These are phyloP conservation scores for Orbilia ellipsospora DNA, from an alignment of 2,329 filamentous ascomycete species.

Conservation along the genomic window DNA sequence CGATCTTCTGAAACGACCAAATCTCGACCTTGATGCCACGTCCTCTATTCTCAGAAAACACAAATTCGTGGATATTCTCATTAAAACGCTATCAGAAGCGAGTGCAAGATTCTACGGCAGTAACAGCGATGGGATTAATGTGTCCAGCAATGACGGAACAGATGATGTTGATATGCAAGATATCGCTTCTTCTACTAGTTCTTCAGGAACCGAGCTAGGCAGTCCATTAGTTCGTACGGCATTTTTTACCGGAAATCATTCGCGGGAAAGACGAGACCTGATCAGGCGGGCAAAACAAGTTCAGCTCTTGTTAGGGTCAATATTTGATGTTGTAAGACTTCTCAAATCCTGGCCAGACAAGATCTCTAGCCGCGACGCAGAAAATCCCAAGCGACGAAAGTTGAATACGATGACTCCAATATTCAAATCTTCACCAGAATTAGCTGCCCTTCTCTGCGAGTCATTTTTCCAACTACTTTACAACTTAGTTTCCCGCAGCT, in stretches of 20 bases:
- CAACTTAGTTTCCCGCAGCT: conserved; percentile 20
- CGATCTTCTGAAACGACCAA: conserved; percentile 27
- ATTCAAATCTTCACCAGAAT: conserved; percentile 38
- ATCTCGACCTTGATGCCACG: conserved; percentile 22
- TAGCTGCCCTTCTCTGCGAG: conserved; percentile 24
- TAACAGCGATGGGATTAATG: background rate
- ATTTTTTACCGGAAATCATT: conserved; percentile 15
- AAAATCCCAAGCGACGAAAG: conserved; percentile 33
- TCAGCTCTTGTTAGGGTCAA: conserved; percentile 15
- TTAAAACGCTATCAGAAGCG: conserved; percentile 41
- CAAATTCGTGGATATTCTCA: conserved; percentile 46
- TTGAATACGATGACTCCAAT: conserved; percentile 35
- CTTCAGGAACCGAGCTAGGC: conserved; percentile 41
- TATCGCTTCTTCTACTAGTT: conserved; percentile 35
- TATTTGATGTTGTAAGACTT: conserved; percentile 34
- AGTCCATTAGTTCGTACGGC: conserved; percentile 41
- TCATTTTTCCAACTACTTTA: conserved; percentile 38
- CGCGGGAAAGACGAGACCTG: conserved; percentile 16
- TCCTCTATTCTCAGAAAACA: conserved; percentile 35
- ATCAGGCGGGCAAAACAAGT: conserved; percentile 31
- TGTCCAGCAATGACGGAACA: background rate
- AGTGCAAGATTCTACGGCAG: conserved; percentile 24
- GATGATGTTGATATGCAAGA: conserved; percentile 47
- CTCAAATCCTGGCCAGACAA: conserved; percentile 27
- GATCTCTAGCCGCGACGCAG: background rate